A percentile compares a stretch with the other conserved stretches of the same genome.
These are phyloP conservation scores for Neurospora sp. DNA, from an alignment of 495 filamentous ascomycete species.

Conservation along the genomic window DNA sequence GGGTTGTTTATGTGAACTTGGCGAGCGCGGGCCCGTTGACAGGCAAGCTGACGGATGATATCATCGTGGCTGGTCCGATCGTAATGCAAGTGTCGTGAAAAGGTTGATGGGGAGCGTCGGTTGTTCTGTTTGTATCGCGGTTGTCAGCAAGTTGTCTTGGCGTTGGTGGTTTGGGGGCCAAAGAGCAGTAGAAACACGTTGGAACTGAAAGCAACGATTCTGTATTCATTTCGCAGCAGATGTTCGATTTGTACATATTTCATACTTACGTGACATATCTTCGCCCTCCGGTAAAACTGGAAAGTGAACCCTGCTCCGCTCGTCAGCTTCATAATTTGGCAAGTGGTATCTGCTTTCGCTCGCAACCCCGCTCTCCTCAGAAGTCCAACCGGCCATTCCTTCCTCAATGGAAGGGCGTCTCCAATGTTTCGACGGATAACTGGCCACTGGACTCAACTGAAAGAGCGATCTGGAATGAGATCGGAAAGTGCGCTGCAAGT, in stretches of 20 bases:
- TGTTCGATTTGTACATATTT: neutral
- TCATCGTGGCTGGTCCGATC: slow-evolving; percentile 42
- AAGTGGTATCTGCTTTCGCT: neutral
- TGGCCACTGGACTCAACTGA: neutral
- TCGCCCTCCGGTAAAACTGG: neutral
- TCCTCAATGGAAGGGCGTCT: neutral
- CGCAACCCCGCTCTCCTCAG: neutral
- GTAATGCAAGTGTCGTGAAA: slow-evolving; percentile 41
- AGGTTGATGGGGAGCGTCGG: neutral
- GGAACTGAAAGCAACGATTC: neutral
- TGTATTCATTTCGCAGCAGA: neutral
- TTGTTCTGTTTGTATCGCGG: neutral
- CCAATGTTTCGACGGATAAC: neutral
- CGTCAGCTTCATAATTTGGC: neutral
- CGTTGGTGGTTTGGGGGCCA: neutral
- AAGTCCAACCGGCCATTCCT: neutral
- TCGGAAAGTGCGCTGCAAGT: neutral
- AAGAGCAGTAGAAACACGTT: neutral
- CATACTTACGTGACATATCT: neutral
- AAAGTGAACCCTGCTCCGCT: neutral
- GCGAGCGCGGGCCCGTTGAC: slow-evolving; percentile 32
- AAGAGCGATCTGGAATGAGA: neutral
- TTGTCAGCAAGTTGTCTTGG: neutral
- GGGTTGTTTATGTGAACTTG: slow-evolving; percentile 45
- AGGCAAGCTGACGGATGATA: slow-evolving; percentile 38